phyloP scores from a whole-genome alignment of 306 rosid genomes.

The Quercus engelmannii region DNA sequence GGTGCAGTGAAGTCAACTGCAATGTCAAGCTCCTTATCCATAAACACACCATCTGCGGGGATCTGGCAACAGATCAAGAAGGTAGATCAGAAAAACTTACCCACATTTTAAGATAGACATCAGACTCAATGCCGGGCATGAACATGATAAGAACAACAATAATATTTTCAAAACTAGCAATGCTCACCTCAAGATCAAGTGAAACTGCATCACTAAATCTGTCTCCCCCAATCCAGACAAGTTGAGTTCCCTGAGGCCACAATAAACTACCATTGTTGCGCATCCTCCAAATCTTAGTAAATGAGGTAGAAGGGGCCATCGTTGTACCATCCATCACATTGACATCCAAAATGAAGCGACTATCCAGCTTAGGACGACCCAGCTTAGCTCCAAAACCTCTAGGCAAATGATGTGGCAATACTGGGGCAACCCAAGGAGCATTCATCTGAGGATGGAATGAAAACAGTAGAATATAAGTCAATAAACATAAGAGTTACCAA shows the following conservation, averaged over 20 bases:
- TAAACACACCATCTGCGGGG: constrained; percentile 48
- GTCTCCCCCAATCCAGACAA: constrained; percentile 80
- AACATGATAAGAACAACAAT: background rate
- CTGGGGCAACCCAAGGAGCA: constrained; percentile 25
- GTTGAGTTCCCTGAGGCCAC: constrained; percentile 80
- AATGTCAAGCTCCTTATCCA: constrained; percentile 60
- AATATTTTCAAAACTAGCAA: constrained; percentile 4
- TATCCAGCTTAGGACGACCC: constrained; percentile 52
- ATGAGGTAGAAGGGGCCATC: constrained; percentile 73
- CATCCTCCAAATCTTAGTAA: constrained; percentile 95
- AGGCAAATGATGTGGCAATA: constrained; percentile 18
- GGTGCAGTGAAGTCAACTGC: constrained; percentile 87
- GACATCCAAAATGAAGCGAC: constrained; percentile 71
- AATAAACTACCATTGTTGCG: constrained; percentile 58
- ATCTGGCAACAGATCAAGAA: constrained; percentile 33
- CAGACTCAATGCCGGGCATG: background rate
- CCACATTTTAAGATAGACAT: background rate
- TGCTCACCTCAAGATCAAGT: constrained; percentile 62
- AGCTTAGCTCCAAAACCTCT: constrained; percentile 30
- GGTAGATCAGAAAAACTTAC: background rate
- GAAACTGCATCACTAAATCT: constrained; percentile 33
- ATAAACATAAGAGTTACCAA: background rate
- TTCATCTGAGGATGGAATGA: constrained; percentile 16
- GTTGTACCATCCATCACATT: constrained; percentile 77
- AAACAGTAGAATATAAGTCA: background rate